phyloP scores from a whole-genome alignment of 2,329 filamentous ascomycete species.

The Graphium sp. region DNA sequence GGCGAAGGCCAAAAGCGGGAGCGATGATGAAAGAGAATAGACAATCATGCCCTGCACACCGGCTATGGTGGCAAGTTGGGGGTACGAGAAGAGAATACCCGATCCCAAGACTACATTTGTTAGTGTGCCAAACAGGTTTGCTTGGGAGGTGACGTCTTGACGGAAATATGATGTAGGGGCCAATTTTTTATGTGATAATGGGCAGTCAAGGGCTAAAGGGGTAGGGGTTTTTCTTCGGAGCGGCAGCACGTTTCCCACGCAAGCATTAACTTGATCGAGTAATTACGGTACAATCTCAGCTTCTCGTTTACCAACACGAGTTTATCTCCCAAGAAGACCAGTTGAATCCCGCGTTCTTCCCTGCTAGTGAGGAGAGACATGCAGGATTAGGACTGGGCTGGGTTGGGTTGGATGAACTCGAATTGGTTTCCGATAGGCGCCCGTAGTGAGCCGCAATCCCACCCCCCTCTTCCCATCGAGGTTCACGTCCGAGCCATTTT shows the following conservation, averaged over 20 bases:
- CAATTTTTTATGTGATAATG: no score
- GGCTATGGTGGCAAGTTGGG: constrained; percentile 61
- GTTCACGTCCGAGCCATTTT: no score
- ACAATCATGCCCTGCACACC: constrained; percentile 65
- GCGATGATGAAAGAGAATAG: constrained; percentile 55
- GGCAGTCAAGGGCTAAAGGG: constrained; percentile 10
- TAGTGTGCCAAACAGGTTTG: constrained; percentile 16
- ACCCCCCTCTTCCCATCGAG: constrained; percentile 13
- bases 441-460: constrained; percentile 65
- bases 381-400: constrained; percentile 4
- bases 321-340: constrained; percentile 17
- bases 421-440: constrained; percentile 49
- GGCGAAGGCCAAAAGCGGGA: constrained; percentile 62
- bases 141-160: constrained; percentile 3
- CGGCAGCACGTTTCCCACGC: constrained; percentile 96
- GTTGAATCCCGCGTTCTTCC: constrained; percentile 3
- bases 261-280: constrained; percentile 99
- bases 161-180: no score
- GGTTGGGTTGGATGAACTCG: constrained; percentile 32
- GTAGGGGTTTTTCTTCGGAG: constrained; percentile 32
- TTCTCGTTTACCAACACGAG: constrained; percentile 32
- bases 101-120: constrained; percentile 57
- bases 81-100: constrained; percentile 70
- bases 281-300: constrained; percentile 93
- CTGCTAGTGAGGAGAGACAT: no score